These are phyloP conservation scores for Solanum pinnatisectum DNA, from an alignment of 257 asterid species.

Conservation along the genomic window DNA sequence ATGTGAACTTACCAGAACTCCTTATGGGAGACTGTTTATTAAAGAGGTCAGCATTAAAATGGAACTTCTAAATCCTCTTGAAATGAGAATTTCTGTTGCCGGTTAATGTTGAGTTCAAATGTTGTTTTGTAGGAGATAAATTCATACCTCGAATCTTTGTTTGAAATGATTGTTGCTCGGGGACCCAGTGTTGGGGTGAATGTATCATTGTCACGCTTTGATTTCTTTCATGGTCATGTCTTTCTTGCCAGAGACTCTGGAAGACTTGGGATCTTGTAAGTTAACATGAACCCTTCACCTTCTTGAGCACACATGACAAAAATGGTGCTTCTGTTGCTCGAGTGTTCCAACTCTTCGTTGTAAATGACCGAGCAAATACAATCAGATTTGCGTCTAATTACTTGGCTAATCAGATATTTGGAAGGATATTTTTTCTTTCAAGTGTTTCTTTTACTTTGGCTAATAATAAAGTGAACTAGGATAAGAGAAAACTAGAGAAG, in stretches of 20 bases:
- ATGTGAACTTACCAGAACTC: constrained; percentile 77
- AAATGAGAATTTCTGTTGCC: background rate
- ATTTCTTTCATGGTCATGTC: constrained; percentile 90
- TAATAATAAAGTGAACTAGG: background rate
- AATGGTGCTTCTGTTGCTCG: background rate
- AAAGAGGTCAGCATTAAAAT: constrained; percentile 33
- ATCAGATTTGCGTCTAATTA: background rate
- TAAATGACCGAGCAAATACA: background rate
- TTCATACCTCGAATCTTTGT: constrained; percentile 58
- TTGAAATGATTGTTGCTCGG: constrained; percentile 54
- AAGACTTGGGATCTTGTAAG: constrained; percentile 97
- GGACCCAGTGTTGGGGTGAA: constrained; percentile 79
- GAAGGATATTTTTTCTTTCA: background rate
- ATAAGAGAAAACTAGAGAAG: background rate
- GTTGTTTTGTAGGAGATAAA: constrained; percentile 61
- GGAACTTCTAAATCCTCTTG: background rate
- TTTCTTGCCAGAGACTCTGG: constrained; percentile 64
- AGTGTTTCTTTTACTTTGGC: background rate
- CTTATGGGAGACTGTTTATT: constrained; percentile 64
- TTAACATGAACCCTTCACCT: background rate
- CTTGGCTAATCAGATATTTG: background rate
- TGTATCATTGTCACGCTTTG: constrained; percentile 72
- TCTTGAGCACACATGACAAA: background rate
- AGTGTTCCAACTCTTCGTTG: background rate
- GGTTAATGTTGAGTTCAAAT: constrained; percentile 3